A percentile compares a stretch with the other conserved stretches of the same genome.
These are phyloP conservation scores for Dendrobium nobile DNA, from an alignment of 106 monocot genomes.

Conservation along the genomic window DNA sequence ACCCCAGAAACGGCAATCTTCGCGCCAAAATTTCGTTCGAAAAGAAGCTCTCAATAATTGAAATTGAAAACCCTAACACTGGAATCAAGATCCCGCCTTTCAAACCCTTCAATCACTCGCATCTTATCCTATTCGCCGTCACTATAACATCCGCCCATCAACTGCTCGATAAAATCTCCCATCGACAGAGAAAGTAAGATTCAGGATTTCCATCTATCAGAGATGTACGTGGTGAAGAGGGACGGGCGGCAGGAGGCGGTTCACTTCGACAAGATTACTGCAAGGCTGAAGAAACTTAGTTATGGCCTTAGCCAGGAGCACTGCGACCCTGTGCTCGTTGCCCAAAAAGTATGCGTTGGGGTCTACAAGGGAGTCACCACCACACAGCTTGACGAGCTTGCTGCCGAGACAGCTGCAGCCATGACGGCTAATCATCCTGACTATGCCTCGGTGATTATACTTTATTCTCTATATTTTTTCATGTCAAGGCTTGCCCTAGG, in stretches of 20 bases:
- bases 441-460: conserved; percentile 46
- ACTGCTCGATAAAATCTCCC: conserved; percentile 33
- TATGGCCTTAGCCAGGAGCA: conserved; percentile 53
- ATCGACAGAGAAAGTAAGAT: neutral
- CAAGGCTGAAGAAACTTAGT: conserved; percentile 81
- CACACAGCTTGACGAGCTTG: conserved; percentile 63
- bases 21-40: neutral
- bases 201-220: neutral
- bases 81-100: neutral
- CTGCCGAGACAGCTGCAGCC: conserved; percentile 90
- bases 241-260: conserved; percentile 70
- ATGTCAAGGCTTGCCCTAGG: neutral
- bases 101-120: neutral
- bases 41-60: neutral
- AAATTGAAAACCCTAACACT: neutral
- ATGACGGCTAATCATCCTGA: conserved; percentile 89
- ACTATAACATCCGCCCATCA: neutral
- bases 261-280: conserved; percentile 98
- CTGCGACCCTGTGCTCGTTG: conserved; percentile 58
- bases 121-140: no score
- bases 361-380: conserved; percentile 60
- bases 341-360: conserved; percentile 74
- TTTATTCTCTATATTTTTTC: neutral
- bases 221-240: conserved; percentile 88
- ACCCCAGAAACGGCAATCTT: neutral